Evolutionary conservation across 2,329 filamentous ascomycete genomes (phyloP).

Genomic region (Septoria petroselini): DNA sequence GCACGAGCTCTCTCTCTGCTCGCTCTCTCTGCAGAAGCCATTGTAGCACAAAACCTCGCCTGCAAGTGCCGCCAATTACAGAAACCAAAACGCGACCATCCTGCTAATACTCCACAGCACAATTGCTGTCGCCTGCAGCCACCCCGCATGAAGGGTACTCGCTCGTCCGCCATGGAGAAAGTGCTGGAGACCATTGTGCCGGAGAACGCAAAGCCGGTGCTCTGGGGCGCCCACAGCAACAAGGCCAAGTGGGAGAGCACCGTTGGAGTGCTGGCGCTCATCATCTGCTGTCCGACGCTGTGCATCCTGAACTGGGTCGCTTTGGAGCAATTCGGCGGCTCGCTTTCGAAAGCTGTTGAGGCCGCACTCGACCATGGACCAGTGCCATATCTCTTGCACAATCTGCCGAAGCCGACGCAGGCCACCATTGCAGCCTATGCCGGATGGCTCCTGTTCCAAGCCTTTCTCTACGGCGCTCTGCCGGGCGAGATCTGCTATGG

Average conservation of each 20-base stretch:
- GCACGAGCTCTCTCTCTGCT: background rate
- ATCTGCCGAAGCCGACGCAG: constrained; percentile 8
- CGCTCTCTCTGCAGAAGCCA: constrained; percentile 1
- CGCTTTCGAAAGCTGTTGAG: constrained; percentile 1
- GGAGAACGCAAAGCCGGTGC: constrained; percentile 13
- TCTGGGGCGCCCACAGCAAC: constrained; percentile 15
- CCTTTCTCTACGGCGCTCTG: constrained; percentile 12
- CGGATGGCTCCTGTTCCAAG: constrained; percentile 15
- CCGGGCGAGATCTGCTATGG: constrained; percentile 14
- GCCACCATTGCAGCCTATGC: constrained; percentile 13
- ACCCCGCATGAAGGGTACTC: constrained; percentile 12
- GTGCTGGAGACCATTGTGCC: constrained; percentile 15
- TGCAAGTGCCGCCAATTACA: background rate
- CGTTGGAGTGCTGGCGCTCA: constrained; percentile 10
- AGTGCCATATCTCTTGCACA: constrained; percentile 5
- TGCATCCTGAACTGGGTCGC: constrained; percentile 16
- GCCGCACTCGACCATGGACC: constrained; percentile 14
- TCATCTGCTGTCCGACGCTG: constrained; percentile 14
- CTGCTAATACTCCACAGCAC: constrained; percentile 1
- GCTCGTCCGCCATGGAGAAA: constrained; percentile 13
- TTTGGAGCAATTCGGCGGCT: constrained; percentile 15
- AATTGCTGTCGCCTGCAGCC: background rate
- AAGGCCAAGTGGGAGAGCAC: constrained; percentile 18
- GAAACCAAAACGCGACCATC: background rate
- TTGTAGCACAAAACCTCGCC: constrained; percentile 4